Conservation (phyloP, 331 rosid genomes). For the Arachis monticola region DNA sequence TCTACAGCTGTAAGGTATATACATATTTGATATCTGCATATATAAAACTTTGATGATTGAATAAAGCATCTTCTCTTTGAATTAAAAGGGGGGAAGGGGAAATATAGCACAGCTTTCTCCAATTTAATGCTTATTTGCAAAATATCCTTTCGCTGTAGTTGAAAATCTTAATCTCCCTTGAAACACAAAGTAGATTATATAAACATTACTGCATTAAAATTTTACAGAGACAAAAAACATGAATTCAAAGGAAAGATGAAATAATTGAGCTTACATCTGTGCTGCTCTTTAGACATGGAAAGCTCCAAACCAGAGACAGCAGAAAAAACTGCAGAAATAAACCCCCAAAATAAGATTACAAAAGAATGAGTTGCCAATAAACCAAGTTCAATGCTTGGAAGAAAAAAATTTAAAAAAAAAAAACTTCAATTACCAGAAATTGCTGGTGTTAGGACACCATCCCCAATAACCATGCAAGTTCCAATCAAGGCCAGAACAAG, state of each 20-base stretch:
- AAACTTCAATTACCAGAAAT: constrained; percentile 72
- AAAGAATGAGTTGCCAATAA: constrained; percentile 29
- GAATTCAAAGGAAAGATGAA: constrained; percentile 8
- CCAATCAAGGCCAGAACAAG: constrained; percentile 94
- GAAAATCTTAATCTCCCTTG: constrained; percentile 6
- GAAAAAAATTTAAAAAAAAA: constrained; percentile 30
- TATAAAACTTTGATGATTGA: constrained; percentile 14
- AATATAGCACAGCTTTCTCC: constrained; percentile 34
- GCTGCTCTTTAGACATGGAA: constrained; percentile 89
- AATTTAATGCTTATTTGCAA: constrained; percentile 9
- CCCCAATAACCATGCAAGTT: constrained; percentile 99
- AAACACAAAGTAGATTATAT: constrained; percentile 29
- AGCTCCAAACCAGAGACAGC: constrained; percentile 98
- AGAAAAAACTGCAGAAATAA: constrained; percentile 73
- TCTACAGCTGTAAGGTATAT: constrained; percentile 39
- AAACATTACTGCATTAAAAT: background rate
- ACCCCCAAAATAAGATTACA: constrained; percentile 3
- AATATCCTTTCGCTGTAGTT: constrained; percentile 19
- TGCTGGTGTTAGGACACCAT: constrained; percentile 99
- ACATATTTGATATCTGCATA: constrained; percentile 19
- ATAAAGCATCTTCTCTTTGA: constrained; percentile 34
- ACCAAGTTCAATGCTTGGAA: constrained; percentile 30
- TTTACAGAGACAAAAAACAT: background rate
- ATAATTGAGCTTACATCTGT: constrained; percentile 58
- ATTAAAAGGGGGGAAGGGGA: background rate